A percentile compares a stretch with the other conserved stretches of the same genome.
Evolutionary conservation across 2,329 filamentous ascomycete species (phyloP).

Genomic region (Allantophomopsis cytisporea): DNA sequence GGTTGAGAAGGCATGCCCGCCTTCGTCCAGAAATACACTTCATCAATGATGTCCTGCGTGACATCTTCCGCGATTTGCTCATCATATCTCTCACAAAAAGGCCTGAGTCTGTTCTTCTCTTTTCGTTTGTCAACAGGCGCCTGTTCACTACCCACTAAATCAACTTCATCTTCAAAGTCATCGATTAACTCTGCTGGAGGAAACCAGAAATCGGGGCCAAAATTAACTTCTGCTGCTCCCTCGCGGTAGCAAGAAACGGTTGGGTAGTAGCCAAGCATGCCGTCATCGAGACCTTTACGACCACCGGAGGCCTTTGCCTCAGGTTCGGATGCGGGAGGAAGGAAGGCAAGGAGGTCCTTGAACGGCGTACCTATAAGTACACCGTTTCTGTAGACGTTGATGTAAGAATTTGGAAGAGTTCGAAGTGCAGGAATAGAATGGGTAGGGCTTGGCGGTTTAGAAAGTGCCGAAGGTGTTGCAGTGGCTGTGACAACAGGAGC

Average conservation of each 20-base stretch:
- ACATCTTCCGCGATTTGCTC: conserved; percentile 95
- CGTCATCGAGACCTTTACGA: conserved; percentile 81
- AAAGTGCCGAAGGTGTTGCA: conserved; percentile 26
- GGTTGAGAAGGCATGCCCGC: conserved; percentile 18
- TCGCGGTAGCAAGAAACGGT: conserved; percentile 86
- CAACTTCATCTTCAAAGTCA: conserved; percentile 27
- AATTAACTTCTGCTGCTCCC: conserved; percentile 84
- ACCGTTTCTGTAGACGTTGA: conserved; percentile 91
- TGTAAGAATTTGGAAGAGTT: conserved; percentile 73
- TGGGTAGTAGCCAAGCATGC: conserved; percentile 90
- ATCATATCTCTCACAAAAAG: conserved; percentile 67
- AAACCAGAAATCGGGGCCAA: conserved; percentile 86
- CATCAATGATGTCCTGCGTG: conserved; percentile 85
- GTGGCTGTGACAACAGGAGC: conserved; percentile 32
- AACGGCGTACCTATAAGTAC: conserved; percentile 76
- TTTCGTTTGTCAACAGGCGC: conserved; percentile 14
- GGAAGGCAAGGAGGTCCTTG: conserved; percentile 74
- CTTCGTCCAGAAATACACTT: conserved; percentile 79
- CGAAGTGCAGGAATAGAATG: conserved; percentile 65
- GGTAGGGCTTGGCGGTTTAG: conserved; percentile 53
- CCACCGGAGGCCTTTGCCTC: conserved; percentile 52
- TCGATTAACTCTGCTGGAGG: conserved; percentile 42
- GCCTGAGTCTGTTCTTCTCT: conserved; percentile 24
- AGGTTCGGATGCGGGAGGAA: conserved; percentile 76
- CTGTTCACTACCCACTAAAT: conserved; percentile 28